Conservation (phyloP, 805 yeast genomes). For the Zygotorulaspora florentina region DNA sequence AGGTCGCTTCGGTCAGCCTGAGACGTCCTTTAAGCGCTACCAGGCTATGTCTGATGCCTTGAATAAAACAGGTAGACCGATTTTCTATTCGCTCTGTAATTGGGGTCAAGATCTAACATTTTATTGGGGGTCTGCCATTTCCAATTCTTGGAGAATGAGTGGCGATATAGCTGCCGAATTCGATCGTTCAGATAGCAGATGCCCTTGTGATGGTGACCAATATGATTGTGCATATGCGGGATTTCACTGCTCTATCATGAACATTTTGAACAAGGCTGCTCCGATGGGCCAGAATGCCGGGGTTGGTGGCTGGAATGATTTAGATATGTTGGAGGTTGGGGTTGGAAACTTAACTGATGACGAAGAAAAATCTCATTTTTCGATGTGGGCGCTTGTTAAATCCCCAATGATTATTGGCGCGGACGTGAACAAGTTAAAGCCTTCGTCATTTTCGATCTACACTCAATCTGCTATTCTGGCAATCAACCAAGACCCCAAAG, state of each 20-base stretch:
- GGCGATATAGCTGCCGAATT: slow-evolving; percentile 25
- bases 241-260: slow-evolving; percentile 27
- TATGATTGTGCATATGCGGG: slow-evolving; percentile 28
- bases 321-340: slow-evolving; percentile 33
- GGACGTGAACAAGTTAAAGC: slow-evolving; percentile 23
- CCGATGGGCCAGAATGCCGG: slow-evolving; percentile 28
- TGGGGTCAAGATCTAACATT: slow-evolving; percentile 35
- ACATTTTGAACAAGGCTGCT: slow-evolving; percentile 29
- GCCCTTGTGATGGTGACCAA: slow-evolving; percentile 29
- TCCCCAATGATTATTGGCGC: slow-evolving; percentile 32
- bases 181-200: slow-evolving; percentile 22
- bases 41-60: slow-evolving; percentile 31
- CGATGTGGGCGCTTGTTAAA: slow-evolving; percentile 34
- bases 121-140: slow-evolving; percentile 30
- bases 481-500: slow-evolving; percentile 29
- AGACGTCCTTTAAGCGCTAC: slow-evolving; percentile 28
- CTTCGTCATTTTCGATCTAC: slow-evolving; percentile 21
- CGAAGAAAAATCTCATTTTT: slow-evolving; percentile 32
- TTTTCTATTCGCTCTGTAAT: slow-evolving; percentile 28
- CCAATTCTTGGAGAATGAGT: slow-evolving; percentile 22
- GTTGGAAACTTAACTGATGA: slow-evolving; percentile 30
- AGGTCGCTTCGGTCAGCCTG: slow-evolving; percentile 29
- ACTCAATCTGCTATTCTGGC: slow-evolving; percentile 16
- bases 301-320: slow-evolving; percentile 28
- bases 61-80: slow-evolving; percentile 29